A percentile compares a stretch with the other conserved stretches of the same genome.
These are phyloP conservation scores for Prunella vulgaris DNA, from an alignment of 257 asterid genomes.

Conservation along the genomic window DNA sequence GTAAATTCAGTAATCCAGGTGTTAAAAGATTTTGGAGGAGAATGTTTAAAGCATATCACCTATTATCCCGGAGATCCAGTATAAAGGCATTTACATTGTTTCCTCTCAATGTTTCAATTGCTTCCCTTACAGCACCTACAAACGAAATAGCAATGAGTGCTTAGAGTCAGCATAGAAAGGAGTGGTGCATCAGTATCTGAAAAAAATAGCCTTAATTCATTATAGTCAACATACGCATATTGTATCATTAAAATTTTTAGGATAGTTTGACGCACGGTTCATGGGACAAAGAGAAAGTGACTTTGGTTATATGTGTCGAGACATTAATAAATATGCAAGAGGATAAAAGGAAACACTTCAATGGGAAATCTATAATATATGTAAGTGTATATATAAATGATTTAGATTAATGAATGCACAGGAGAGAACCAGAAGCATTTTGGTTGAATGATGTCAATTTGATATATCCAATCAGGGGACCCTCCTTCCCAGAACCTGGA, in stretches of 20 bases:
- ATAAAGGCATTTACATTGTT: conserved; percentile 82
- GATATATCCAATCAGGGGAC: conserved; percentile 78
- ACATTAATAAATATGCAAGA: background rate
- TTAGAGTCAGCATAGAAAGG: background rate
- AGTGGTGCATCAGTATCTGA: background rate
- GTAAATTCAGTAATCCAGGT: conserved; percentile 27
- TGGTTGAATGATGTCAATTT: conserved; percentile 89
- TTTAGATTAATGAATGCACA: background rate
- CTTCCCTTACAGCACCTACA: conserved; percentile 86
- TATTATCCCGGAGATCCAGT: conserved; percentile 91
- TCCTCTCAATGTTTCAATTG: conserved; percentile 73
- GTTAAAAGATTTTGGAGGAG: conserved; percentile 11
- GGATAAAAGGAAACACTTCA: background rate
- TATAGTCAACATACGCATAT: background rate
- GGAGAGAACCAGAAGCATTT: conserved; percentile 79
- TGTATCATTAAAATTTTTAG: background rate
- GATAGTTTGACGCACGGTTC: background rate
- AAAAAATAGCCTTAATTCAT: background rate
- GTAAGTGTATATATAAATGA: conserved; percentile 2
- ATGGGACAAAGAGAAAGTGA: background rate
- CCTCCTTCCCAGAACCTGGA: conserved; percentile 55
- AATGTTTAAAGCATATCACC: conserved; percentile 46
- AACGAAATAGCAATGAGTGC: conserved; percentile 8
- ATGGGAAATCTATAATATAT: background rate
- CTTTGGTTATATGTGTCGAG: background rate